Base-by-base conservation (phyloP, 305 asterid genomes). In the Solanum hybrid region DNA sequence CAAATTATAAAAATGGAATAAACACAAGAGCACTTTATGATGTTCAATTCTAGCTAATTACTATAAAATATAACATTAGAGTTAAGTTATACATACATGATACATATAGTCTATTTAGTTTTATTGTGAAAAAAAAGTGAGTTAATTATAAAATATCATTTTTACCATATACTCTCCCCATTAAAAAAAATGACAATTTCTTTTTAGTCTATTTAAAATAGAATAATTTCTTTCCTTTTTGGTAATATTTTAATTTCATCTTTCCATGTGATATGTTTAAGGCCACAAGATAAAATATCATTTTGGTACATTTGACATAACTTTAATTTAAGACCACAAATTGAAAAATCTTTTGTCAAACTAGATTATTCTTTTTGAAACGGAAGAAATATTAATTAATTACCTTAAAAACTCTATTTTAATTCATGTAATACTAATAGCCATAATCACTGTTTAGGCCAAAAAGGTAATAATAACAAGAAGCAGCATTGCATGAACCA, bases 401-500 rank as follows among this genome's bases (percentile, higher is more conserved):
- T 34, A 77, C 16, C 83, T 79, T 79, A 36, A 6, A n/a, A 11
- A 11, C 3, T 79, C 22, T 78, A 0, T 36, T 24, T 36, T n/a
- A 79, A 64, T 22, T 79, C 31, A 13, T n/a, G 16, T 22, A 39
- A 37, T 79, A 40, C 35, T 39, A 39, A 81, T 79, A n/a, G 61
- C 34, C 6, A 79, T 81, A 28, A 8, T 81, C 36, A 40, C 16
- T 40, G 26, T 26, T 82, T 28, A 28, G 13, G 73, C 73, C 81
- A 4, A 29, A 26, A 26, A 12, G 6, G 83, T 18, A 46, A 16
- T 51, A 51, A 0, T 91, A 93, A 91, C 82, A 88, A 84, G 89
- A 83, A 83, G 22, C 51, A 69, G 39, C 74, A 90, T 18, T 91
- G 95, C 95, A 92, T 91, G 95, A 86, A 80, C 40, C 93, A 90